Conservation (phyloP, 768 basidiomycete species). For the Suillus paluster region DNA sequence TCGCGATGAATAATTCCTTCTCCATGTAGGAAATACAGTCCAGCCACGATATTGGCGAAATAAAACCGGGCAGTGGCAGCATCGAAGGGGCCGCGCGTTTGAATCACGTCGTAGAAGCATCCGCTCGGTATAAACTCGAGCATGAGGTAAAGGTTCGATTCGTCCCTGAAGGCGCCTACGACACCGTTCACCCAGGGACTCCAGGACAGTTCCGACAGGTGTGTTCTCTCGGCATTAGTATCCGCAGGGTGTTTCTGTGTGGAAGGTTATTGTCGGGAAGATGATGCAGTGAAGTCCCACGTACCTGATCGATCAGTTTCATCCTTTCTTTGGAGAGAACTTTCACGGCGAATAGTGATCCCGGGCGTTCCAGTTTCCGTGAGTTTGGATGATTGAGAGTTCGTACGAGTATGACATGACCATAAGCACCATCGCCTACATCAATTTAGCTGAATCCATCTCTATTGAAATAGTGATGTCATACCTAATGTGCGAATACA, state of each 20-base stretch:
- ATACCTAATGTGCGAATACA: conserved; percentile 47
- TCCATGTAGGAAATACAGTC: conserved; percentile 49
- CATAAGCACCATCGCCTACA: conserved; percentile 47
- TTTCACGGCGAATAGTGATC: conserved; percentile 53
- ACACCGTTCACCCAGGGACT: conserved; percentile 56
- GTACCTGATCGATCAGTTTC: conserved; percentile 35
- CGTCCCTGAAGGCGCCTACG: conserved; percentile 50
- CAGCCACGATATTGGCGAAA: conserved; percentile 56
- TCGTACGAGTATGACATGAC: conserved; percentile 47
- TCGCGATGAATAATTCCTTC: conserved; percentile 56
- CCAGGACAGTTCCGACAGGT: conserved; percentile 51
- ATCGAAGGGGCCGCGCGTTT: conserved; percentile 35
- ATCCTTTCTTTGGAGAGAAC: conserved; percentile 41
- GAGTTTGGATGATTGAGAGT: conserved; percentile 31
- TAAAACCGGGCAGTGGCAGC: conserved; percentile 49
- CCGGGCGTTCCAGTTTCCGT: conserved; percentile 38
- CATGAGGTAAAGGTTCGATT: conserved; percentile 51
- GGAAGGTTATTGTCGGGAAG: conserved; percentile 6
- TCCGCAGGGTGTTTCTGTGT: conserved; percentile 29
- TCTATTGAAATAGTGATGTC: neutral
- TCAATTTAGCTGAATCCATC: conserved; percentile 7
- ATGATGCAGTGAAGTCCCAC: conserved; percentile 12
- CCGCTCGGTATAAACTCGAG: conserved; percentile 55
- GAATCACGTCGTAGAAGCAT: conserved; percentile 44
- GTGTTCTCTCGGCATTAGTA: conserved; percentile 46